Evolutionary conservation across 768 basidiomycete genomes (phyloP).

Genomic region (Tylopilus rubrobrunneus): DNA sequence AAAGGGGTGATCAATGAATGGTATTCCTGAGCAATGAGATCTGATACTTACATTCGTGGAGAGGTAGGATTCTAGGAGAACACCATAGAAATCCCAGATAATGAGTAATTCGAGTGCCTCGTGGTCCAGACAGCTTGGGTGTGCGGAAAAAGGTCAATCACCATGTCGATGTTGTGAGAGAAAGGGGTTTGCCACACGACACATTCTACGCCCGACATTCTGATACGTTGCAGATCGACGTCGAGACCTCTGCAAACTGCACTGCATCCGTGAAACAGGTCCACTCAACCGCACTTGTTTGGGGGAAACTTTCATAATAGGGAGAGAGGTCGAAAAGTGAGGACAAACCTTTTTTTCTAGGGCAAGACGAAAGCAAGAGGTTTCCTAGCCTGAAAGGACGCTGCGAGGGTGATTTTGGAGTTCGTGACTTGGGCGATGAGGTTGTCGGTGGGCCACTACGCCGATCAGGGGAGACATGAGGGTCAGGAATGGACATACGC

Average conservation of each 20-base stretch:
- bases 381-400: constrained; percentile 62
- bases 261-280: constrained; percentile 75
- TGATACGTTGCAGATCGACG: constrained; percentile 76
- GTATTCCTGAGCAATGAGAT: too few relatives aligned
- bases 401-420: constrained; percentile 4
- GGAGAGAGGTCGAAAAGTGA: constrained; percentile 11
- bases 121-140: constrained; percentile 75
- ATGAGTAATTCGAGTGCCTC: constrained; percentile 70
- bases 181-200: constrained; percentile 62
- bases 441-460: constrained; percentile 16
- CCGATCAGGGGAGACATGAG: not conserved
- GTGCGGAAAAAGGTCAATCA: not conserved
- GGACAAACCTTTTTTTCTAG: constrained; percentile 81
- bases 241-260: constrained; percentile 80
- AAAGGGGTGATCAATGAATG: too few relatives aligned
- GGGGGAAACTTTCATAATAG: not conserved
- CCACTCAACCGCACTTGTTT: constrained; percentile 66
- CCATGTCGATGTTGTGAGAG: not conserved
- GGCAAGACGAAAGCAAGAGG: constrained; percentile 84
- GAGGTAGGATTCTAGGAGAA: too few relatives aligned
- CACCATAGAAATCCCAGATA: too few relatives aligned
- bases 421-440: constrained; percentile 15
- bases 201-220: constrained; percentile 66
- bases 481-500: constrained; percentile 9
- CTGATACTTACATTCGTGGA: too few relatives aligned